These are phyloP conservation scores for Rubroboletus satanas DNA, from an alignment of 768 basidiomycete genomes.

Conservation along the genomic window DNA sequence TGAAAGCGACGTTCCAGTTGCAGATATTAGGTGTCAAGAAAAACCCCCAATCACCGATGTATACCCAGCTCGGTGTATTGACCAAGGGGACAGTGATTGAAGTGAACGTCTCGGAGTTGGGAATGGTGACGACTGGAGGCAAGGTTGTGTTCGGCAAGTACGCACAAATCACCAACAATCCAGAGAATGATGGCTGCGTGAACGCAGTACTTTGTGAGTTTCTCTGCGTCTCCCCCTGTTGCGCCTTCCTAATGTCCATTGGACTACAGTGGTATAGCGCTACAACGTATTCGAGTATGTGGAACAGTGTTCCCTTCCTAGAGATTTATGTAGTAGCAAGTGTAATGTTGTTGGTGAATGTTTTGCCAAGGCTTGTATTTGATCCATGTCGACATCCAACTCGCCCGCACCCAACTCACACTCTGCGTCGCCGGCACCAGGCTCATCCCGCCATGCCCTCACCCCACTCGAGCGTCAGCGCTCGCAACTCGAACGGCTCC, in stretches of 20 bases:
- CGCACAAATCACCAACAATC: constrained; percentile 91
- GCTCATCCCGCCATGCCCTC: constrained; percentile 41
- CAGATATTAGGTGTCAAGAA: constrained; percentile 98
- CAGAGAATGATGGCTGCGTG: constrained; percentile 95
- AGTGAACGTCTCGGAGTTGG: constrained; percentile 97
- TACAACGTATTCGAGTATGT: neutral
- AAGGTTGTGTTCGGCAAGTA: constrained; percentile 94
- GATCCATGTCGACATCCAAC: constrained; percentile 29
- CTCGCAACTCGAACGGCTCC: constrained; percentile 76
- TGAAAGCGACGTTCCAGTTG: constrained; percentile 98
- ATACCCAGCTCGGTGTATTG: constrained; percentile 92
- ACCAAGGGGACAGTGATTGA: constrained; percentile 98
- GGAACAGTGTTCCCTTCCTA: constrained; percentile 5
- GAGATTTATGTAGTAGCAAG: constrained; percentile 11
- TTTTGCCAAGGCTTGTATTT: constrained; percentile 14
- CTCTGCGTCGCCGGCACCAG: constrained; percentile 32
- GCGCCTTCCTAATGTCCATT: constrained; percentile 2
- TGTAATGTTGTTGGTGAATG: constrained; percentile 17
- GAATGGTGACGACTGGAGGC: constrained; percentile 95
- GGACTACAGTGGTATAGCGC: constrained; percentile 26
- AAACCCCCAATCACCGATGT: constrained; percentile 99
- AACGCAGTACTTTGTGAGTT: constrained; percentile 87
- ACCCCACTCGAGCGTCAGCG: constrained; percentile 52
- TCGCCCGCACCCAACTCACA: constrained; percentile 28
- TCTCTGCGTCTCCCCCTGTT: neutral